Conservation (phyloP, 225 moss, liverwort and hornwort species). For the Pseudoscleropodium purum region DNA sequence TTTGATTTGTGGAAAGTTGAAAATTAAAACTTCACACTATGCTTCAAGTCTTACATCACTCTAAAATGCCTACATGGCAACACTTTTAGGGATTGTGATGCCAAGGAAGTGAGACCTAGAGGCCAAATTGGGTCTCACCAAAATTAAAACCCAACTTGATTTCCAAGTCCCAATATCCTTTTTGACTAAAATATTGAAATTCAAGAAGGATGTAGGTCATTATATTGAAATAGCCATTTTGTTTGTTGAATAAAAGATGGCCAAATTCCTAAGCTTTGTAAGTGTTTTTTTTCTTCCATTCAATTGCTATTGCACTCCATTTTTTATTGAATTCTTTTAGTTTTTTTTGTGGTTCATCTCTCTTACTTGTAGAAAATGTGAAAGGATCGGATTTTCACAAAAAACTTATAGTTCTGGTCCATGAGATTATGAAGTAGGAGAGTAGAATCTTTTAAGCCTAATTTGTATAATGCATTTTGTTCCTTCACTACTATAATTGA, state of each 20-base stretch:
- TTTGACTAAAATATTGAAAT: not conserved
- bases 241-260: not conserved
- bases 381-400: too few species aligned
- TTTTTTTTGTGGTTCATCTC: too few species aligned
- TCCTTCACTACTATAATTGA: too few species aligned
- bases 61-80: not conserved
- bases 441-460: too few species aligned
- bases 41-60: not conserved
- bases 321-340: too few species aligned
- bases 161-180: not conserved
- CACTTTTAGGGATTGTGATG: not conserved
- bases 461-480: too few species aligned
- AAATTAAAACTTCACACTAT: too few species aligned
- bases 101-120: not conserved
- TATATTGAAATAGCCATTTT: not conserved
- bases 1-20: too few species aligned
- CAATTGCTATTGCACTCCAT: too few species aligned
- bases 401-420: accelerated
- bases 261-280: not conserved
- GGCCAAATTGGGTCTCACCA: not conserved
- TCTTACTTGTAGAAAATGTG: too few species aligned
- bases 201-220: not conserved
- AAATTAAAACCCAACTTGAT: accelerated
- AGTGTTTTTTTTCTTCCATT: too few species aligned
- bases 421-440: too few species aligned